These are phyloP conservation scores for Gliomastix tumulicola DNA, from an alignment of 2,329 filamentous ascomycete species.

Conservation along the genomic window DNA sequence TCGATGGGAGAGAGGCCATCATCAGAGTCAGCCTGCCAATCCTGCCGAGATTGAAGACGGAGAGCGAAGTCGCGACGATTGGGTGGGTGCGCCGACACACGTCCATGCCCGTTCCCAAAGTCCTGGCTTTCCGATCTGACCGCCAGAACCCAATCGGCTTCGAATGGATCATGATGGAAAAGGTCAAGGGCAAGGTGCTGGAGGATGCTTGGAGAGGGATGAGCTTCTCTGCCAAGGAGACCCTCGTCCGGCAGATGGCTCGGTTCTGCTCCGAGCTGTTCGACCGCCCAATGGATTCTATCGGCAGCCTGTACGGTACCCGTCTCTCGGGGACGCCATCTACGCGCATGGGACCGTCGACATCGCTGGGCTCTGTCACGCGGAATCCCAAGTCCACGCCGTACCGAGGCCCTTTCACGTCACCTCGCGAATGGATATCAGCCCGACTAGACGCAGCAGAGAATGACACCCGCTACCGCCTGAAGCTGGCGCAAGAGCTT, in stretches of 20 bases:
- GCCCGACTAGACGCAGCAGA: not conserved
- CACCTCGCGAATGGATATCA: not conserved
- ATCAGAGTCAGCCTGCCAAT: not conserved
- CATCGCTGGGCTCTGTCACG: not conserved
- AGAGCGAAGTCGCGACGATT: constrained; percentile 17
- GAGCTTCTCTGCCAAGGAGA: constrained; percentile 19
- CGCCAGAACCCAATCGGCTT: constrained; percentile 24
- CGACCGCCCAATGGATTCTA: not conserved
- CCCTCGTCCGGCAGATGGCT: constrained; percentile 19
- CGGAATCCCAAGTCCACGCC: not conserved
- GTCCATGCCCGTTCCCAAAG: constrained; percentile 18
- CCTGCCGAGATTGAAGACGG: not conserved
- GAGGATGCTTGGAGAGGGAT: constrained; percentile 17
- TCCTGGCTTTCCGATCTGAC: constrained; percentile 12
- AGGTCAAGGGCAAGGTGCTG: constrained; percentile 14
- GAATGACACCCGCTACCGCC: not conserved
- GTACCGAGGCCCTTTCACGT: not conserved
- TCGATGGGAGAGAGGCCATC: not conserved
- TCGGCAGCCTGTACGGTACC: not conserved
- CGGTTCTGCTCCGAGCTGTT: constrained; percentile 19
- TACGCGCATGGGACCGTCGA: not conserved
- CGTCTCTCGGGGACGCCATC: not conserved
- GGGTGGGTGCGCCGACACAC: constrained; percentile 17
- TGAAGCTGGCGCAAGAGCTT: not conserved
- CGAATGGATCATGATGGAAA: constrained; percentile 32